A percentile compares a stretch with the other conserved stretches of the same genome.
These are phyloP conservation scores for Naganishia albida DNA, from an alignment of 1,284 basidiomycete genomes.

Conservation along the genomic window DNA sequence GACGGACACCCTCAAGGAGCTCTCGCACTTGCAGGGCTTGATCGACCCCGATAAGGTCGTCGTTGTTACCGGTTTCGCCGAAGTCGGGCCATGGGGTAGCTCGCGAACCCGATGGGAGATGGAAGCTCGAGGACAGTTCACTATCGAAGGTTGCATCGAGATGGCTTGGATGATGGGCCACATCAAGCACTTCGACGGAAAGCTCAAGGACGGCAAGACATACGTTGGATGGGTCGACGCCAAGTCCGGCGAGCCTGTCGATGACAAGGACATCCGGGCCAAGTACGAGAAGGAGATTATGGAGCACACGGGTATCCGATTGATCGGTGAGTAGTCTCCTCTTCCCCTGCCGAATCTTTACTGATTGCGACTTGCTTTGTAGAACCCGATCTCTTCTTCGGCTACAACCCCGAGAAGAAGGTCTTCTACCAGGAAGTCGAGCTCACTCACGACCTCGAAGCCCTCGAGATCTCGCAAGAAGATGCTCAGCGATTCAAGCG, in stretches of 20 bases:
- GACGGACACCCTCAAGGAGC: constrained; percentile 66
- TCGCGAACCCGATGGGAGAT: constrained; percentile 99
- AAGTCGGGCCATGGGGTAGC: constrained; percentile 98
- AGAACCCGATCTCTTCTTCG: constrained; percentile 97
- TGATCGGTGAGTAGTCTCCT: constrained; percentile 76
- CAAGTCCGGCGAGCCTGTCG: constrained; percentile 92
- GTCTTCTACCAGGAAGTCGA: constrained; percentile 96
- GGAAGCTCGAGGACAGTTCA: constrained; percentile 90
- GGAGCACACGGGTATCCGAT: constrained; percentile 86
- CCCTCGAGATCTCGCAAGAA: constrained; percentile 85
- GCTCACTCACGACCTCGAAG: constrained; percentile 93
- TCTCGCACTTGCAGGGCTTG: constrained; percentile 75
- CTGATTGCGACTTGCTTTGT: constrained; percentile 34
- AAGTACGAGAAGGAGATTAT: constrained; percentile 95
- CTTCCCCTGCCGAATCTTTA: neutral
- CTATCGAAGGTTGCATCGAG: constrained; percentile 96
- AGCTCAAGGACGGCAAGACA: constrained; percentile 84
- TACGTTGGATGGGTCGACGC: constrained; percentile 98
- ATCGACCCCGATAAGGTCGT: constrained; percentile 94
- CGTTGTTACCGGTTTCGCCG: constrained; percentile 94
- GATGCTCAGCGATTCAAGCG: constrained; percentile 95
- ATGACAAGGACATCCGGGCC: constrained; percentile 93
- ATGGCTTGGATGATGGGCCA: constrained; percentile 99
- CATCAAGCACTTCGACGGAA: constrained; percentile 98
- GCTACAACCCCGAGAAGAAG: constrained; percentile 97